Percentiles rank a stretch among this genome's conserved stretches.
phyloP scores from a whole-genome alignment of 108 stramenopile species.

The Seminavis robusta region DNA sequence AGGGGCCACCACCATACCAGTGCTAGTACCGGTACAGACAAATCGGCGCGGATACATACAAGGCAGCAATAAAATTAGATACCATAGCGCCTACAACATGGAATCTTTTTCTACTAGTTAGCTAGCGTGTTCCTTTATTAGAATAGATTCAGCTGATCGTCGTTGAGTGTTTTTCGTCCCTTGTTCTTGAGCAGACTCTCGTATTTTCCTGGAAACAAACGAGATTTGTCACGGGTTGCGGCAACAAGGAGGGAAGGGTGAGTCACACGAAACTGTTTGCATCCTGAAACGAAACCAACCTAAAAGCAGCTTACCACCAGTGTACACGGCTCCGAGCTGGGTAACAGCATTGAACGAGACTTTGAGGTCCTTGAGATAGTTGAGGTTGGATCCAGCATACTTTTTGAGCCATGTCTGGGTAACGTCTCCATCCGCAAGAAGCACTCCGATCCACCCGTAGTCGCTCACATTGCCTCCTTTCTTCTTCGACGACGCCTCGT shows the following conservation, averaged over 20 bases:
- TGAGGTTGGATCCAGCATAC: conserved; percentile 66
- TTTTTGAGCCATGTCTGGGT: conserved; percentile 73
- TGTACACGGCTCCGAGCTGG: conserved; percentile 80
- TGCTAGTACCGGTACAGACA: background rate
- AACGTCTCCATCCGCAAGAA: conserved; percentile 39
- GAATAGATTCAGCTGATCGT: conserved; percentile 70
- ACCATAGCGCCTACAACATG: background rate
- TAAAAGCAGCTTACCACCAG: too few species aligned
- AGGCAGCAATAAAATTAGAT: background rate
- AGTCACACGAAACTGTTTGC: too few species aligned
- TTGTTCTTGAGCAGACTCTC: conserved; percentile 81
- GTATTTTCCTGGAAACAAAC: too few species aligned
- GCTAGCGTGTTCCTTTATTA: conserved; percentile 1
- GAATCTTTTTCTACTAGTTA: background rate
- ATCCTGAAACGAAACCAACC: too few species aligned
- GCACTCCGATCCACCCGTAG: conserved; percentile 43
- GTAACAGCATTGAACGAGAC: conserved; percentile 76
- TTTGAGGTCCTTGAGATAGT: conserved; percentile 75
- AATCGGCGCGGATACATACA: background rate
- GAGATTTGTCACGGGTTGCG: too few species aligned
- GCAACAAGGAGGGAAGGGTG: too few species aligned
- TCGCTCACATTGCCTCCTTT: background rate
- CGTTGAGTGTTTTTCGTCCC: conserved; percentile 70
- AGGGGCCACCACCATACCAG: too few species aligned
- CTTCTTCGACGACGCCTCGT: conserved; percentile 5